These are phyloP conservation scores for Fusarium metavorans DNA, from an alignment of 2,329 filamentous ascomycete genomes.

Conservation along the genomic window DNA sequence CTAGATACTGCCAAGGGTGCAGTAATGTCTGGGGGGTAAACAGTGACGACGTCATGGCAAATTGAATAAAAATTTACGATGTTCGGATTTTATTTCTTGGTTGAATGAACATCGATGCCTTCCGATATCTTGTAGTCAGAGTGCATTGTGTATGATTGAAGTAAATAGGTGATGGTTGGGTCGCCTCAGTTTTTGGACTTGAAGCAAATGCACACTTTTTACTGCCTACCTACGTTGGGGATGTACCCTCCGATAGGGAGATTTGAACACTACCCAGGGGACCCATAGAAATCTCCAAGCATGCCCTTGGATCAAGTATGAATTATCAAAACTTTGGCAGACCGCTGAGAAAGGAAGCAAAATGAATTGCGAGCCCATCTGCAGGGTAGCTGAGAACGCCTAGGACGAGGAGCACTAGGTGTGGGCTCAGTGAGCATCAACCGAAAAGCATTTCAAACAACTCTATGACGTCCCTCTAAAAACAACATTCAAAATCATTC, in stretches of 20 bases:
- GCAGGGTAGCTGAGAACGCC: neutral
- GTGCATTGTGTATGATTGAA: no score
- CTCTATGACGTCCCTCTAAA: neutral
- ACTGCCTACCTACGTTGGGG: no score
- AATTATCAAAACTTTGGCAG: neutral
- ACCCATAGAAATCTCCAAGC: neutral
- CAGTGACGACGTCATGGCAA: neutral
- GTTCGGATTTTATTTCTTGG: neutral
- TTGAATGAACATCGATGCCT: no score
- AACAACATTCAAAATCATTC: no score
- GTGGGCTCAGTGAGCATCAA: neutral
- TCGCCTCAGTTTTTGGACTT: no score
- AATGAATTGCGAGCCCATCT: neutral
- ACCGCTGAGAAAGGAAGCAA: neutral
- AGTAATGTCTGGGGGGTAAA: neutral
- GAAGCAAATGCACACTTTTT: no score
- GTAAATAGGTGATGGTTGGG: no score
- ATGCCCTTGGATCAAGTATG: neutral
- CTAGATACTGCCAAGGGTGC: constrained; percentile 17
- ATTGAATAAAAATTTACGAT: neutral
- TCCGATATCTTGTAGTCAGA: no score
- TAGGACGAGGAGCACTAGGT: neutral
- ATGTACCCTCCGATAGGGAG: no score
- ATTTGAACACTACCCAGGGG: no score
- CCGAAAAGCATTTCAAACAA: neutral